phyloP scores from a whole-genome alignment of 108 stramenopile genomes.

The Fragilaria crotonensis region DNA sequence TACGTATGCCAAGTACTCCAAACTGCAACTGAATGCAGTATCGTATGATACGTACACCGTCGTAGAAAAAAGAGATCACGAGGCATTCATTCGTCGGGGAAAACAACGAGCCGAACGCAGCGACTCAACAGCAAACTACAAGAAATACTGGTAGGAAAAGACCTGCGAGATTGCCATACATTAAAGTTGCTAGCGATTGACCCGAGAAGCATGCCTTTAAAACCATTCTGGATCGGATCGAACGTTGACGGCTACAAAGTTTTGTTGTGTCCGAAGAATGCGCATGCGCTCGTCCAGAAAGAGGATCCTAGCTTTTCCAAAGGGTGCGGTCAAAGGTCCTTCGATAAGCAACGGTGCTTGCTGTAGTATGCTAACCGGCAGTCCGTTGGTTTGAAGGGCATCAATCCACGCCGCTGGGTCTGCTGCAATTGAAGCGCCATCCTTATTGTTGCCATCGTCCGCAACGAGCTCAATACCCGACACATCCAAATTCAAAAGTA shows the following conservation, averaged over 20 bases:
- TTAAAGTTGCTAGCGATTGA: too few relatives aligned
- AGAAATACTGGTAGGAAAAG: too few relatives aligned
- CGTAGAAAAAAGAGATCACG: too few relatives aligned
- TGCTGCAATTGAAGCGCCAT: neutral
- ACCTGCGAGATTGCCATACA: too few relatives aligned
- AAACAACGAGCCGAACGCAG: too few relatives aligned
- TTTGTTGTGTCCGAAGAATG: slow-evolving; percentile 56
- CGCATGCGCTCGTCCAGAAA: slow-evolving; percentile 66
- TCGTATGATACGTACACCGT: too few relatives aligned
- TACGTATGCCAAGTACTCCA: too few relatives aligned
- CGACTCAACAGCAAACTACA: too few relatives aligned
- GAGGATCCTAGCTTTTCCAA: slow-evolving; percentile 64
- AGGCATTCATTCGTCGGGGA: too few relatives aligned
- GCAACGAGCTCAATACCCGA: slow-evolving; percentile 52
- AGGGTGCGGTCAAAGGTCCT: slow-evolving; percentile 56
- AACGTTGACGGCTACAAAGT: slow-evolving; percentile 55
- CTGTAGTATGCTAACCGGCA: slow-evolving; percentile 36
- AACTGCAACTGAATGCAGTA: too few relatives aligned
- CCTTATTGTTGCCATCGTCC: slow-evolving; percentile 5
- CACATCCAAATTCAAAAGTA: slow-evolving; percentile 45
- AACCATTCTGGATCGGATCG: slow-evolving; percentile 37
- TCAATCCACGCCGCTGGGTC: slow-evolving; percentile 2
- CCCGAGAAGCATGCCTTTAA: too few relatives aligned
- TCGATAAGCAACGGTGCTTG: slow-evolving; percentile 45
- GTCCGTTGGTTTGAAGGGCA: slow-evolving; percentile 16